Evolutionary conservation across 176 grass and related monocot species (phyloP).

Genomic region (Saccharum spontaneum): DNA sequence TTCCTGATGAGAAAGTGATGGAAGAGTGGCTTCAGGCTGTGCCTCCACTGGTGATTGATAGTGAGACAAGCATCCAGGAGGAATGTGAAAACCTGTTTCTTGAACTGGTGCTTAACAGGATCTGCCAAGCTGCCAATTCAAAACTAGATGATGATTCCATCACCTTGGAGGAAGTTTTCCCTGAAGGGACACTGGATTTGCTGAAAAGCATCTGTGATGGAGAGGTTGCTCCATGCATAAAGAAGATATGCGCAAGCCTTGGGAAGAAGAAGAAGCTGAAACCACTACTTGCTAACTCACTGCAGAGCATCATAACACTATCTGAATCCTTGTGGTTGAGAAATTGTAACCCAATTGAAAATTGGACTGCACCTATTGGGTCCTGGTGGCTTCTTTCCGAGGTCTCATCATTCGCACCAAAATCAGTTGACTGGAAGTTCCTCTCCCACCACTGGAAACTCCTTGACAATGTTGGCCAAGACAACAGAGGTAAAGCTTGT

Average conservation of each 20-base stretch:
- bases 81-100: conserved; percentile 95
- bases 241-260: conserved; percentile 84
- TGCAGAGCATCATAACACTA: conserved; percentile 77
- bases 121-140: conserved; percentile 59
- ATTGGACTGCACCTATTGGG: conserved; percentile 74
- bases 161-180: conserved; percentile 54
- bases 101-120: conserved; percentile 81
- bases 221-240: conserved; percentile 74
- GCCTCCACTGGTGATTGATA: conserved; percentile 80
- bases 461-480: conserved; percentile 66
- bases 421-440: conserved; percentile 85
- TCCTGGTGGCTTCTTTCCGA: conserved; percentile 94
- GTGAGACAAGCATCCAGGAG: conserved; percentile 86
- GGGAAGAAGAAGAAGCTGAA: conserved; percentile 96
- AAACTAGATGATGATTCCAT: conserved; percentile 39
- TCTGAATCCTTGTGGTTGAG: conserved; percentile 68
- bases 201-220: conserved; percentile 77
- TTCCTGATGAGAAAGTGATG: conserved; percentile 65
- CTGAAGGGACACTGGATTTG: conserved; percentile 66
- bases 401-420: conserved; percentile 72
- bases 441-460: conserved; percentile 91
- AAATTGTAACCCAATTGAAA: conserved; percentile 58
- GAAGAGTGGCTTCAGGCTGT: conserved; percentile 90
- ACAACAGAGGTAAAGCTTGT: conserved; percentile 44
- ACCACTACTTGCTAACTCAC: conserved; percentile 61